Percentiles rank a stretch among this genome's conserved stretches.
Conservation (phyloP, 1,284 basidiomycete genomes). For the Melampsora medusae region DNA sequence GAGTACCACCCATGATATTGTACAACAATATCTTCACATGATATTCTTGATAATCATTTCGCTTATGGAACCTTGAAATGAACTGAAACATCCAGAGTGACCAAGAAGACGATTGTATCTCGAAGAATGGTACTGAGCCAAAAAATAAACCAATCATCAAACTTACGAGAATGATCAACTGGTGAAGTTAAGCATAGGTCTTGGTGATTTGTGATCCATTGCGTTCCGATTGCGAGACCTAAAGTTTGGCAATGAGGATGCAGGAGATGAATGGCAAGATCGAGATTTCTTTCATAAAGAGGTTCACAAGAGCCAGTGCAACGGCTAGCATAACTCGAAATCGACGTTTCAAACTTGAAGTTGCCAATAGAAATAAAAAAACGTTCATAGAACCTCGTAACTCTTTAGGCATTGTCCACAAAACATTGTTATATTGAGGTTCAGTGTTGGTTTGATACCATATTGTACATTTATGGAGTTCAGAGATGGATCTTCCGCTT, state of each 20-base stretch:
- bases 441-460: not conserved
- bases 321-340: not conserved
- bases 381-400: not conserved
- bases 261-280: not conserved
- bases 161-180: not conserved
- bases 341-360: not conserved
- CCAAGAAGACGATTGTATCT: not conserved
- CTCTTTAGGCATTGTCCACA: conserved; percentile 2
- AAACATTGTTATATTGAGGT: not conserved
- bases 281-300: not conserved
- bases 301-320: not conserved
- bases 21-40: not conserved
- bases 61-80: not conserved
- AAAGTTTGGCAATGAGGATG: not conserved
- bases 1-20: not conserved
- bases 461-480: not conserved
- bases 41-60: not conserved
- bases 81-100: not conserved
- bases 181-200: not conserved
- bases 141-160: not conserved
- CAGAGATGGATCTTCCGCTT: too few relatives aligned
- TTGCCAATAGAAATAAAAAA: not conserved
- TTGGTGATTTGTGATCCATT: not conserved
- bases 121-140: not conserved
- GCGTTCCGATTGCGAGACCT: not conserved